These are phyloP conservation scores for Xylaria sp. DNA, from an alignment of 2,329 filamentous ascomycete species.

Conservation along the genomic window DNA sequence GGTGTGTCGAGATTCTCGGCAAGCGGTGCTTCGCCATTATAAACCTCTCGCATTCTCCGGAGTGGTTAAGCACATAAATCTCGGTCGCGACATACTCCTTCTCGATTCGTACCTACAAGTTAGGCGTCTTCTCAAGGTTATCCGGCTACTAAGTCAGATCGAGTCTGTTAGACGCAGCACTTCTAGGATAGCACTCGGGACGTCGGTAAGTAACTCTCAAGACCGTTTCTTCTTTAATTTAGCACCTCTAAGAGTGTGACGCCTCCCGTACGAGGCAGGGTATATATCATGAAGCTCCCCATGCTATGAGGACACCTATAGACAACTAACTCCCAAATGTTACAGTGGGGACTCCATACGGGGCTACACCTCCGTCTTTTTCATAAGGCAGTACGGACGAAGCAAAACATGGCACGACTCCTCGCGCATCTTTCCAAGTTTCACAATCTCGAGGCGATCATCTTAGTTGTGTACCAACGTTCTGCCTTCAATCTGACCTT, in stretches of 20 bases:
- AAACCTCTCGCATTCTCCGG: constrained; percentile 57
- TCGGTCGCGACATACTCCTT: constrained; percentile 58
- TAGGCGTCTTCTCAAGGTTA: constrained; percentile 58
- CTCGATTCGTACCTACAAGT: constrained; percentile 61
- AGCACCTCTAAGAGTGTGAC: not conserved
- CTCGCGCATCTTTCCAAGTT: constrained; percentile 57
- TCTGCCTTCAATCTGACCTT: constrained; percentile 56
- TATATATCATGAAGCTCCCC: not conserved
- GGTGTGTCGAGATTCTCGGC: constrained; percentile 58
- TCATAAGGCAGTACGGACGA: constrained; percentile 56
- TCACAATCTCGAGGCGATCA: constrained; percentile 53
- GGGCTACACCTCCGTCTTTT: constrained; percentile 60
- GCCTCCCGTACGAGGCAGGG: no score
- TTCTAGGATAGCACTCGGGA: constrained; percentile 57
- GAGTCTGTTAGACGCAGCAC: constrained; percentile 56
- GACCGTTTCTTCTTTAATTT: not conserved
- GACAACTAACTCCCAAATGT: constrained; percentile 3
- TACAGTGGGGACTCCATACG: constrained; percentile 56
- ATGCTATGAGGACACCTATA: no score
- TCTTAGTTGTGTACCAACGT: constrained; percentile 61
- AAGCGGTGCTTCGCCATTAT: constrained; percentile 57
- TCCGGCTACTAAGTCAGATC: constrained; percentile 60
- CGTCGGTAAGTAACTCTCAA: constrained; percentile 45
- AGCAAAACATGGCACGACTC: constrained; percentile 56
- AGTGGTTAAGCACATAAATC: constrained; percentile 61